Evolutionary conservation across 495 filamentous ascomycete species (phyloP).

Genomic region (Podospora comata): DNA sequence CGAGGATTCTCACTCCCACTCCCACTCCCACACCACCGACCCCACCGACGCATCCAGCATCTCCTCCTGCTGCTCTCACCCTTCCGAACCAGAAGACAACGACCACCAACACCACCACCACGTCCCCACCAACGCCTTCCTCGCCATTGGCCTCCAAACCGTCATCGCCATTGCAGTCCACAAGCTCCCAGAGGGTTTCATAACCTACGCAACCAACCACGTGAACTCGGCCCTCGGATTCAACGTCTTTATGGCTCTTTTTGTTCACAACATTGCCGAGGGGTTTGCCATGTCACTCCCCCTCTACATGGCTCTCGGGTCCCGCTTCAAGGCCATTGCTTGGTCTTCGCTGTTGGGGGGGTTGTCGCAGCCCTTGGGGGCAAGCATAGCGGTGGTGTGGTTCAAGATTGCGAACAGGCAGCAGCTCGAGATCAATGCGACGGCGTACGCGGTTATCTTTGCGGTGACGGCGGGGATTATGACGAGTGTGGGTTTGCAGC

Average conservation of each 20-base stretch:
- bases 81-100: constrained; percentile 36
- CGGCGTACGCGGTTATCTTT: constrained; percentile 85
- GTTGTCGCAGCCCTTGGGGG: constrained; percentile 80
- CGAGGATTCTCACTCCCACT: constrained; percentile 17
- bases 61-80: constrained; percentile 21
- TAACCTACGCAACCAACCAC: constrained; percentile 97
- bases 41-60: neutral
- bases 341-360: constrained; percentile 84
- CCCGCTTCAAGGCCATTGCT: constrained; percentile 71
- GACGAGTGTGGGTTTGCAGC: constrained; percentile 83
- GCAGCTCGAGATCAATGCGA: constrained; percentile 57
- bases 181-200: constrained; percentile 97
- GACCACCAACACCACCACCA: constrained; percentile 80
- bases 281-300: constrained; percentile 93
- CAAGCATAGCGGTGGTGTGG: constrained; percentile 79
- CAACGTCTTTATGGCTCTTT: constrained; percentile 89
- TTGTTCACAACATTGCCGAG: constrained; percentile 97
- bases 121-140: constrained; percentile 90
- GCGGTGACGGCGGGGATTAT: constrained; percentile 90
- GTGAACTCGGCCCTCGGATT: constrained; percentile 83
- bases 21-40: constrained; percentile 32
- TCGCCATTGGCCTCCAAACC: constrained; percentile 90
- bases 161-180: constrained; percentile 92
- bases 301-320: constrained; percentile 79
- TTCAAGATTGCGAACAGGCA: constrained; percentile 58